phyloP scores from a whole-genome alignment of 2,329 filamentous ascomycete species.

The Tolypocladium sp. region DNA sequence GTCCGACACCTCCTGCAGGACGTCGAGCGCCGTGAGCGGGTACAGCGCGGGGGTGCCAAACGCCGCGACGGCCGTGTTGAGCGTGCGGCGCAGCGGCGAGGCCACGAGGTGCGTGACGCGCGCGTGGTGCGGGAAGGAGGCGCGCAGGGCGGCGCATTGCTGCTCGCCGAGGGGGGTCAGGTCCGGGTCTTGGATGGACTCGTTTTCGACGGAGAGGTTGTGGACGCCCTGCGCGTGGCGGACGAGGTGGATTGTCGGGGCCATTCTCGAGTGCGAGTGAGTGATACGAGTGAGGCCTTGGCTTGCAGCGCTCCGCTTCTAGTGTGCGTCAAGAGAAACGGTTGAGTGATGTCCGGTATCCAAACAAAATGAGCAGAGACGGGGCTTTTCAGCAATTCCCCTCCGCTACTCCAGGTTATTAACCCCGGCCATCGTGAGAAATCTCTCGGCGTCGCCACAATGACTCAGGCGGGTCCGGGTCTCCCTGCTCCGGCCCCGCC shows the following conservation, averaged over 20 bases:
- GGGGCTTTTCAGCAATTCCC: neutral
- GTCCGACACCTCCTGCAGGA: slow-evolving; percentile 69
- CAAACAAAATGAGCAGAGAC: neutral
- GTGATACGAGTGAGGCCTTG: neutral
- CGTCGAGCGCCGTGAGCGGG: slow-evolving; percentile 57
- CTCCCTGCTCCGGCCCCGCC: neutral
- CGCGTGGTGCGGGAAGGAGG: slow-evolving; percentile 55
- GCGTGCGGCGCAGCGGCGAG: slow-evolving; percentile 71
- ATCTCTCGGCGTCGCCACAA: neutral
- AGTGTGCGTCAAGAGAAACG: neutral
- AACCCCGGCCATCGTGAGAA: neutral
- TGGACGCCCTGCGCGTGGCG: slow-evolving; percentile 74
- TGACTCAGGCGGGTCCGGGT: neutral
- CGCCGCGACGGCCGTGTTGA: slow-evolving; percentile 65
- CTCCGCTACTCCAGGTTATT: neutral
- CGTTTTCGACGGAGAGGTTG: slow-evolving; percentile 64
- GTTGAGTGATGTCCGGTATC: neutral
- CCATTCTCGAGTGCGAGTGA: slow-evolving; percentile 23
- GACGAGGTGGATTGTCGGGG: slow-evolving; percentile 54
- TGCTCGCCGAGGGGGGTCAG: slow-evolving; percentile 67
- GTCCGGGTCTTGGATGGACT: slow-evolving; percentile 65
- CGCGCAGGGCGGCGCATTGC: slow-evolving; percentile 60
- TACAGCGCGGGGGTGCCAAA: slow-evolving; percentile 46
- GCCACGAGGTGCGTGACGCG: slow-evolving; percentile 63
- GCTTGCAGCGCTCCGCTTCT: neutral